Base-by-base conservation (phyloP, 768 basidiomycete genomes). In the Galerina sulciceps region DNA sequence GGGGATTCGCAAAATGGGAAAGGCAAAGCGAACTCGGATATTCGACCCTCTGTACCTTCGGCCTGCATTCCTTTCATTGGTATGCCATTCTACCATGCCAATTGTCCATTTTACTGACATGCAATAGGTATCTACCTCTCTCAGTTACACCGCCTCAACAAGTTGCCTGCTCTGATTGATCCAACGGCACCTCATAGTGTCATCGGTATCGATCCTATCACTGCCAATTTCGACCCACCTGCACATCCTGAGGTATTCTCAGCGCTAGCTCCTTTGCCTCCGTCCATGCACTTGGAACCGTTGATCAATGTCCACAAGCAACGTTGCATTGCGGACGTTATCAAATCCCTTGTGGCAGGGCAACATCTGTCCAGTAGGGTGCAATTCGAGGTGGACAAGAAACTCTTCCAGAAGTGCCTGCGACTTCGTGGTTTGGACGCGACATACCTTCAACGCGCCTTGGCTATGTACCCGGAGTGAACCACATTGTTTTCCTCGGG, bases 301-400 rank as follows among this genome's bases (percentile, higher is more conserved):
- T 73, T 94, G 57, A 91, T 94, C 75, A 94, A 93, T 68, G 88
- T 94, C 6, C 91, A 94, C 73, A 94, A 94, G 73, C 93, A 94
- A 69, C 85, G 93, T 36, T 75, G 88, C 63, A 90, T 92, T 52
- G 91, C 93, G 10, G 83, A 82, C 14, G 87, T 91, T 41, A 90
- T 94, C 75, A 92, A 93, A 70, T 81, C 84, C 6, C 75, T 94
- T 54, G 90, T 94, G 8, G 86, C 88, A 10, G 90, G 91, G 2
- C 93, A 94, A 68, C 93, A 94, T 65, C 82, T 93, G 10, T 90
- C 93, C 2, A 86, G 87, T 57, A 83, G 84, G 23, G 80, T 92
- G 26, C 84, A 90, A 38, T 88, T 84, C 62, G 80, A 83, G 26
- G 75, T 88, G 36, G 91, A 94, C 72, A 88, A 87, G 75, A 89